Base-by-base conservation (phyloP, 2,329 filamentous ascomycete species). In the Talaromyces sp. region DNA sequence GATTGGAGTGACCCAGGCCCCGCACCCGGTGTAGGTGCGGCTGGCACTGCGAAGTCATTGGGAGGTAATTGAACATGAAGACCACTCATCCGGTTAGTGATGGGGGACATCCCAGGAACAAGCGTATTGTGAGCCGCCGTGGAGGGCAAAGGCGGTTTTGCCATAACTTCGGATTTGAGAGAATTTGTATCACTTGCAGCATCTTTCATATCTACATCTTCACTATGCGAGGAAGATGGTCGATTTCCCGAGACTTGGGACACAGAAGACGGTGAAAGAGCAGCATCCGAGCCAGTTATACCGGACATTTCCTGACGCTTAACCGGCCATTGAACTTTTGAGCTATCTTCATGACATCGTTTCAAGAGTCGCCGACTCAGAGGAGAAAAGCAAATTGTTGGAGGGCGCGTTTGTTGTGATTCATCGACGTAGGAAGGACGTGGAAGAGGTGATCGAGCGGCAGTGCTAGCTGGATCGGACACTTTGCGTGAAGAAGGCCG, bases 151-250 rank as follows among this genome's bases (percentile, higher is more conserved):
- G 66, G 60, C 8, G 66, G 58, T 15, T 63, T 57, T 15, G 17
- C 36, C 52, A 57, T 40, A 21, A 50, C 46, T 31, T 63, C 58
- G 25, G 48, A 52, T 35, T 52, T 52, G 19, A 52, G 17, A 37
- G 48, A 52, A 5, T 64, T 66, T 15, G 65, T 65, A 13, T 65
- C 64, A 5, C 66, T 65, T 41, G 66, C 64, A 10, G 68, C 67
- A 61, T 80, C 77, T 60, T 74, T 75, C 78, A 80, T 81, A 54
- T 78, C 77, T 15, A 77, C 67, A 64, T 80, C 78, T 11, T 50
- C 21, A 21, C 40, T 46, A 62, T 57, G 60, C 19, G 43, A 46
- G 5, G 57, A 50, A 19, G 45, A 55, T 22, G 45, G 57, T 25
- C 41, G 50, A 11, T 35, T 15, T 17, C 31, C 40, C 5, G 40